phyloP scores from a whole-genome alignment of 2,329 filamentous ascomycete species.

The Cladosporium sp. region DNA sequence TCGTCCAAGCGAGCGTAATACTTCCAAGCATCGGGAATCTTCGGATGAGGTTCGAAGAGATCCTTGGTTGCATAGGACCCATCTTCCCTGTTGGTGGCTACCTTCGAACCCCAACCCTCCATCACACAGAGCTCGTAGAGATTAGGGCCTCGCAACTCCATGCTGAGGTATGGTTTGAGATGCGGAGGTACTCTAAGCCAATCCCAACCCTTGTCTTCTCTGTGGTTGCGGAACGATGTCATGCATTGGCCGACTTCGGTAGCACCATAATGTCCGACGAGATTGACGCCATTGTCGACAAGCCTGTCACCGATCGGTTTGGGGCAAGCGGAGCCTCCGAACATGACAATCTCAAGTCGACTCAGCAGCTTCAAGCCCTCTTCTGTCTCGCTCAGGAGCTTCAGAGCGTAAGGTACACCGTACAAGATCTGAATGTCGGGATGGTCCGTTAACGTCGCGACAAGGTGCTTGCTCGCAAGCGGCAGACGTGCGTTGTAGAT shows the following conservation, averaged over 20 bases:
- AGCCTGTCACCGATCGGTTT: slow-evolving; percentile 24
- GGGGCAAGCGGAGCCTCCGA: slow-evolving; percentile 23
- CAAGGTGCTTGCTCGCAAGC: slow-evolving; percentile 37
- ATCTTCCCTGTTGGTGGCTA: slow-evolving; percentile 41
- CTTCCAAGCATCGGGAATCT: slow-evolving; percentile 25
- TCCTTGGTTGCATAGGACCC: slow-evolving; percentile 35
- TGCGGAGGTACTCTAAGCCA: slow-evolving; percentile 42
- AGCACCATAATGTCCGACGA: slow-evolving; percentile 30
- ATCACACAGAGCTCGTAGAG: slow-evolving; percentile 40
- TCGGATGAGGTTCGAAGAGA: slow-evolving; percentile 27
- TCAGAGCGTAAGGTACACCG: slow-evolving; percentile 59
- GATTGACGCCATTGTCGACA: slow-evolving; percentile 18
- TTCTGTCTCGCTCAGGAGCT: slow-evolving; percentile 54
- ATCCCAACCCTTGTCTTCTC: slow-evolving; percentile 54
- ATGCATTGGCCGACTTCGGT: slow-evolving; percentile 59
- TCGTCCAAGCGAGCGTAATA: slow-evolving; percentile 30
- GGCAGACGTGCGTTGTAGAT: slow-evolving; percentile 53
- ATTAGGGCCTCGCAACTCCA: slow-evolving; percentile 28
- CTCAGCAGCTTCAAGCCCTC: slow-evolving; percentile 36
- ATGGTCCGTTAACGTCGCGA: slow-evolving; percentile 18
- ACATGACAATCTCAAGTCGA: slow-evolving; percentile 21
- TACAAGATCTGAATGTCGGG: slow-evolving; percentile 50
- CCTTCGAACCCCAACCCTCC: slow-evolving; percentile 26
- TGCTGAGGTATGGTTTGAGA: slow-evolving; percentile 18
- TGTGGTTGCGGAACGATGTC: slow-evolving; percentile 49